Base-by-base conservation (phyloP, 2,329 filamentous ascomycete genomes). In the Metarhizium brunneum region DNA sequence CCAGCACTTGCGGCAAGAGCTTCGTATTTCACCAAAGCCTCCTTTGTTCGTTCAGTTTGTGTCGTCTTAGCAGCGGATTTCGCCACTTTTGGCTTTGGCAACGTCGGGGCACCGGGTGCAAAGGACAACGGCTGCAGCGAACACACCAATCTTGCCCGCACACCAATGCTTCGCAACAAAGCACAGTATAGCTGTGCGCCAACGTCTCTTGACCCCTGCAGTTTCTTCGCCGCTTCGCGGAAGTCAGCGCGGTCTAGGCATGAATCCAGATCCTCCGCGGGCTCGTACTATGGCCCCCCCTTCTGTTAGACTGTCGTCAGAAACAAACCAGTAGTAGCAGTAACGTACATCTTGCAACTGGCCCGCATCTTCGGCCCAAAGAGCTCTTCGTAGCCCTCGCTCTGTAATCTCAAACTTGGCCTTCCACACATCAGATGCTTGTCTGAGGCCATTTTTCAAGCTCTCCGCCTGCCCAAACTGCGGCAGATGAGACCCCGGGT, bases 181-280 rank as follows among this genome's bases (percentile, higher is more conserved):
- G 92, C 88, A 68, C 94, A 97, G 64, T 95, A 96, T 0, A 99
- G 70, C 67, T 97, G 92, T 2, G 90, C 88, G 0, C 92, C 94
- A 10, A 95, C 78, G 68, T 99, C 94, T 60, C 92, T 83, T 8
- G 92, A 97, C 0, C 92, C 95, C 60, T 84, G 76, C 18, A 95
- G 70, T 5, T 73, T 81, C 57, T 75, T 79, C 0, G 92, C 90
- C 35, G 88, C 85, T 42, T 77, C 76, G 4, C 80, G 77, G 63
- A 97, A 97, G 60, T 95, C 90, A 0, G 77, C 72, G 57, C 81
- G 85, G 32, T 90, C 87, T 51, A 87, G 71, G 20, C 84, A 80
- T 1, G 82, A 76, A 63, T 95, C 90, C 52, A 83, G 73, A 55
- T 89, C 82, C 8, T 78, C 75, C 6, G 84, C 79, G 29, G 82